phyloP scores from a whole-genome alignment of 768 basidiomycete genomes.

The Imleria badia region DNA sequence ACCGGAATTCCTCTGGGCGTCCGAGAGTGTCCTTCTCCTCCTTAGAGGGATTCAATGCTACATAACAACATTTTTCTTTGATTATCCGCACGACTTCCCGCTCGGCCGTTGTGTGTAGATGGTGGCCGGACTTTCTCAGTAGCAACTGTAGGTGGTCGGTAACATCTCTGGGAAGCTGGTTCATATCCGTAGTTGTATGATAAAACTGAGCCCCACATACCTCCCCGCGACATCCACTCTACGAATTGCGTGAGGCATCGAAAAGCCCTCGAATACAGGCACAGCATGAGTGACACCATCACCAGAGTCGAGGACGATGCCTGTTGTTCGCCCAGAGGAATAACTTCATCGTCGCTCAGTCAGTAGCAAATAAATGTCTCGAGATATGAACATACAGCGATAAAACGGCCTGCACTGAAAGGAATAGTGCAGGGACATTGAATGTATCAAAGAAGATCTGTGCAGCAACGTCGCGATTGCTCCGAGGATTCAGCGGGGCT shows the following conservation, averaged over 20 bases:
- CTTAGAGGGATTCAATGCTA: constrained; percentile 88
- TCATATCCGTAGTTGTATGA: not conserved
- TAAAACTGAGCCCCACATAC: constrained; percentile 39
- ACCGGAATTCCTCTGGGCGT: constrained; percentile 80
- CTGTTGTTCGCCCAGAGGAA: constrained; percentile 96
- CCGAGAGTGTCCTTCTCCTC: constrained; percentile 90
- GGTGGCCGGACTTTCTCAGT: constrained; percentile 90
- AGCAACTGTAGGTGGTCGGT: constrained; percentile 95
- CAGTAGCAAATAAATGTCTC: constrained; percentile 1
- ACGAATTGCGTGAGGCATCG: constrained; percentile 97
- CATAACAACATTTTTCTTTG: constrained; percentile 98
- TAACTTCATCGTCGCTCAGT: constrained; percentile 56
- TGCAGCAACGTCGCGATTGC: constrained; percentile 93
- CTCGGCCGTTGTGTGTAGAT: constrained; percentile 96
- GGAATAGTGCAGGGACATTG: constrained; percentile 97
- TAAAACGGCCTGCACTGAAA: constrained; percentile 94
- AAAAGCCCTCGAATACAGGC: constrained; percentile 98
- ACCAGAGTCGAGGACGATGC: constrained; percentile 98
- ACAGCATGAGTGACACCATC: constrained; percentile 99
- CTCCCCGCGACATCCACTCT: constrained; percentile 96
- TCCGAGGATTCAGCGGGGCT: constrained; percentile 94
- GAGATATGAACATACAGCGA: constrained; percentile 70
- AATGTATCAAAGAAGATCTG: constrained; percentile 99
- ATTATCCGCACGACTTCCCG: constrained; percentile 95
- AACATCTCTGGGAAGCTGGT: constrained; percentile 65